Evolutionary conservation across 2,329 filamentous ascomycete species (phyloP), one percentile per base, ranked within the genome.

Genomic region (Huntiella savannae): DNA sequence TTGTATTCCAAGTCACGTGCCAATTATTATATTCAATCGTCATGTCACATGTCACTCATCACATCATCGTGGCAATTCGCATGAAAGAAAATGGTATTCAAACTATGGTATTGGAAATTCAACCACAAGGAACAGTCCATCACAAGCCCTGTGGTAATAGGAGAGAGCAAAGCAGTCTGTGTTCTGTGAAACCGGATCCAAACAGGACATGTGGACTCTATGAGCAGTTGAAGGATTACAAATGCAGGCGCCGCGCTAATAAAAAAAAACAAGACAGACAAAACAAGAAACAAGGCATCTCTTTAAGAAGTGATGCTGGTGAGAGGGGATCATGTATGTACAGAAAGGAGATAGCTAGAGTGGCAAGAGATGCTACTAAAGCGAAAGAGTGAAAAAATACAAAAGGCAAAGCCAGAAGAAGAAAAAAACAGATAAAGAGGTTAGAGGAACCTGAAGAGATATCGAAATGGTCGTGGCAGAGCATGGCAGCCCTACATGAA

Each of bases 171-270:
- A 41, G 33, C 8, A 40, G 4, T 35, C 41, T 46, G 45, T 33
- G 37, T 41, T 12, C 10, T 34, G 8, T 41, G 37, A 19, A 22
- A 37, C 37, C 37, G 19, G 19, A 10, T 43, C 32, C 7, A 35
- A 16, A 34, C 15, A 19, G 38, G 16, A 12, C n/a, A 40, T 40
- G 12, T 28, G 22, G 10, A 16, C 38, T 40, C 11, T 16, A 16
- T 4, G 16, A 41, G 10, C 15, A 47, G 19, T 19, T 41, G 19
- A 35, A 47, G 16, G 33, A 36, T n/a, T 16, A 37, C 33, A 38
- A 38, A 19, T 34, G 35, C 10, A 43, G 19, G 7, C 46, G 46
- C 46, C 40, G 33, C 40, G 46, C 46, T 44, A 42, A 33, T 40
- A 40, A 17, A 40, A 17, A 10, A 13, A 19, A 16, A 5, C 12